Conservation (phyloP, 768 basidiomycete genomes). For the Russula griseocarnosa region DNA sequence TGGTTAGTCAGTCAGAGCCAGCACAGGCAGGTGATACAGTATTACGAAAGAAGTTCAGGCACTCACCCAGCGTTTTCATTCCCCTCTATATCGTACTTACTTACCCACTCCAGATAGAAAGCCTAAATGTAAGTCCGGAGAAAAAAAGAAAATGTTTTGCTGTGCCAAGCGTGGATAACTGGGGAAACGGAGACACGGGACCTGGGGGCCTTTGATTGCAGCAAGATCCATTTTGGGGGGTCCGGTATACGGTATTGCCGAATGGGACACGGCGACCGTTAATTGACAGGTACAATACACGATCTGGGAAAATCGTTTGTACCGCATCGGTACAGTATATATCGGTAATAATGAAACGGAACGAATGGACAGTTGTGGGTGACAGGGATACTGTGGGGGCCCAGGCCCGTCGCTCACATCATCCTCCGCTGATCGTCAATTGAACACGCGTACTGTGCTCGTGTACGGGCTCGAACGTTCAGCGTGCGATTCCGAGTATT, state of each 20-base stretch:
- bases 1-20: no score
- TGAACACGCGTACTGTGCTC: no score
- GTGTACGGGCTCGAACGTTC: no score
- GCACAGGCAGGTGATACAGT: no score
- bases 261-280: background rate
- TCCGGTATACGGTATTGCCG: background rate
- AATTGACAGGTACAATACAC: no score
- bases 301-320: background rate
- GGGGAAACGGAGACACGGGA: background rate
- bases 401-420: no score
- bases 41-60: background rate
- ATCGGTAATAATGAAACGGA: background rate
- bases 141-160: background rate
- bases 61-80: background rate
- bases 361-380: background rate
- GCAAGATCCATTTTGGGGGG: no score
- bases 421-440: no score
- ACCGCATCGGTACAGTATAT: background rate
- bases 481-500: no score
- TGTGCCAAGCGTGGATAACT: background rate
- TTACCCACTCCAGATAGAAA: background rate
- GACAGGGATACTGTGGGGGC: no score
- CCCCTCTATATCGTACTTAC: background rate
- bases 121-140: background rate
- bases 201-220: no score